A percentile compares a stretch with the other conserved stretches of the same genome.
These are phyloP conservation scores for Suillus fuscotomentosus DNA, from an alignment of 768 basidiomycete genomes.

Conservation along the genomic window DNA sequence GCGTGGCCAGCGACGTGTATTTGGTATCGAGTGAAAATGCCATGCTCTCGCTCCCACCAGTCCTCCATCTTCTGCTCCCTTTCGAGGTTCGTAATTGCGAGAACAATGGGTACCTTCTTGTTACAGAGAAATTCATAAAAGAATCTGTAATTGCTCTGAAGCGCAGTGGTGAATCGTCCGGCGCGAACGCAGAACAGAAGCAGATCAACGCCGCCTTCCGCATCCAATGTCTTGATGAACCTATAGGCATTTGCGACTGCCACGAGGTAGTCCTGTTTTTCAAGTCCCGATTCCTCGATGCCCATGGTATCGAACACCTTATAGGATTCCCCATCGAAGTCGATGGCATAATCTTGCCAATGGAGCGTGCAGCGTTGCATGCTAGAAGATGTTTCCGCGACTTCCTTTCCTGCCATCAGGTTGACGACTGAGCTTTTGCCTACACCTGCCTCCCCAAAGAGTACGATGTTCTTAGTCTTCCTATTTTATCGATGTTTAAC, in stretches of 20 bases:
- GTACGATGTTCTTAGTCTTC: slow-evolving; percentile 18
- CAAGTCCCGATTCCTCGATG: slow-evolving; percentile 26
- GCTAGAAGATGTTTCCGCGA: slow-evolving; percentile 24
- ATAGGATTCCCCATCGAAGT: slow-evolving; percentile 23
- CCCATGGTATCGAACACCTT: slow-evolving; percentile 37
- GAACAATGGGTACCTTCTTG: slow-evolving; percentile 33
- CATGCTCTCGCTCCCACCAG: slow-evolving; percentile 25
- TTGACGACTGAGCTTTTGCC: slow-evolving; percentile 25
- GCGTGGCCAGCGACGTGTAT: background rate
- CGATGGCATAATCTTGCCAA: slow-evolving; percentile 25
- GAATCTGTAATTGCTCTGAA: slow-evolving; percentile 17
- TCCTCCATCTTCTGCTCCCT: slow-evolving; percentile 26
- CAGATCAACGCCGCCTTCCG: slow-evolving; percentile 36
- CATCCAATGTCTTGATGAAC: slow-evolving; percentile 33
- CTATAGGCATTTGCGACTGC: slow-evolving; percentile 30
- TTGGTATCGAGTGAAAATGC: background rate
- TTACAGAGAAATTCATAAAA: slow-evolving; percentile 22
- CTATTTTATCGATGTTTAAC: background rate
- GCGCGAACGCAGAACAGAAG: slow-evolving; percentile 41
- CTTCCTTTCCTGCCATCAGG: slow-evolving; percentile 24
- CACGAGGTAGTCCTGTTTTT: slow-evolving; percentile 18
- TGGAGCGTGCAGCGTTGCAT: slow-evolving; percentile 36
- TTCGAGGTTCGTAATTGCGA: slow-evolving; percentile 41
- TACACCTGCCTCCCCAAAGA: slow-evolving; percentile 40
- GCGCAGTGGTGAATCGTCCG: slow-evolving; percentile 31